A percentile compares a stretch with the other conserved stretches of the same genome.
These are phyloP conservation scores for Candida nonsorbophila DNA, from an alignment of 805 yeast species.

Conservation along the genomic window DNA sequence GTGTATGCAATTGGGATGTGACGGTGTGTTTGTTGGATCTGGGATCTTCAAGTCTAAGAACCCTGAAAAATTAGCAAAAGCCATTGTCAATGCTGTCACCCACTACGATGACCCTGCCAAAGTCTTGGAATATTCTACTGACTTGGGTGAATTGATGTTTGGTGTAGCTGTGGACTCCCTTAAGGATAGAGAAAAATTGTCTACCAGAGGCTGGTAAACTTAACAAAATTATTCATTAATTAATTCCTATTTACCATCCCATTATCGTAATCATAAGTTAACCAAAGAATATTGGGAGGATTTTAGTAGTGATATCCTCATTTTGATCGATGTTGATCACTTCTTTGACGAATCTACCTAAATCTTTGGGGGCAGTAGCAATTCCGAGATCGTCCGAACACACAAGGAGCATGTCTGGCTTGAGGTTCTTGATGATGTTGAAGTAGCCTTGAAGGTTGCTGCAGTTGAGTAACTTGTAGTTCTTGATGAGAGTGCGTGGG, in stretches of 20 bases:
- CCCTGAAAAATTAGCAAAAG: conserved; percentile 68
- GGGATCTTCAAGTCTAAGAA: conserved; percentile 73
- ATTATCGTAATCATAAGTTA: conserved; percentile 1
- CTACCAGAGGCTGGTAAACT: conserved; percentile 49
- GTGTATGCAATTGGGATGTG: conserved; percentile 47
- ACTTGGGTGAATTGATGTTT: conserved; percentile 72
- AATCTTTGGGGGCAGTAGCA: conserved; percentile 21
- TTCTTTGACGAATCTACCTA: conserved; percentile 32
- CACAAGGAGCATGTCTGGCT: conserved; percentile 36
- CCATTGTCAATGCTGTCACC: conserved; percentile 78
- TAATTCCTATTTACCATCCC: background rate
- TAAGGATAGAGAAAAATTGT: conserved; percentile 39
- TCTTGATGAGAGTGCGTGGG: conserved; percentile 19
- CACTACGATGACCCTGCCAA: conserved; percentile 57
- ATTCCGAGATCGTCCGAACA: conserved; percentile 41
- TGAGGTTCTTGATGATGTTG: conserved; percentile 31
- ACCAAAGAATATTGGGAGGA: conserved; percentile 11
- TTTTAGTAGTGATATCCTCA: conserved; percentile 12
- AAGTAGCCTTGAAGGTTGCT: conserved; percentile 36
- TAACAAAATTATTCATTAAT: background rate
- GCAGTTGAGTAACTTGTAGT: conserved; percentile 36
- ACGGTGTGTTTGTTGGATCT: conserved; percentile 39
- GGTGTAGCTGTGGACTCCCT: conserved; percentile 59
- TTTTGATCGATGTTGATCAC: conserved; percentile 19
- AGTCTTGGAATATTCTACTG: conserved; percentile 61